Base-by-base conservation (phyloP, 495 filamentous ascomycete genomes). In the Aspergillus nidulans region DNA sequence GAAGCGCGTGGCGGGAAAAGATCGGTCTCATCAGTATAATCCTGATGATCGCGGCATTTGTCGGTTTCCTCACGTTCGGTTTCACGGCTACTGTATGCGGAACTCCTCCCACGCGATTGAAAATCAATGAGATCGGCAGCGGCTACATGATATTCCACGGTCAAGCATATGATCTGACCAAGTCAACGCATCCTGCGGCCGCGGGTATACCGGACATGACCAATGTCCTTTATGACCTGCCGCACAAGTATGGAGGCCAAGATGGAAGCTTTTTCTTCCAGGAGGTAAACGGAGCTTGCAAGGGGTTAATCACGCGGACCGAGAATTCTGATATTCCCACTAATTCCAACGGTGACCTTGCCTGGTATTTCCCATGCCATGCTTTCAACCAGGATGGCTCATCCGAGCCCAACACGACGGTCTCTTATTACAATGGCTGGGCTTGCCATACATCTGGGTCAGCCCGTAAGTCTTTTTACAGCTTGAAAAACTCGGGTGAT, bases 241-340 rank as follows among this genome's bases (percentile, higher is more conserved):
- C 85, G 0, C 75, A 82, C 52, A 87, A 87, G 64, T 84, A 92
- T 68, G 90, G 86, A 42, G 95, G 92, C 0, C 77, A 87, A 63
- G 95, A 99, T 69, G 91, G 88, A 43, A 97, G 91, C 64, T 99
- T 99, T 69, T 74, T 97, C 62, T 99, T 99, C 73, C 95, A 99
- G 68, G 94, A 97, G 62, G 95, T 99, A 66, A 99, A 99, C 62
- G 95, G 94, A 16, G 89, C 88, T 49, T 99, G 95, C 80, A 99
- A 97, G 71, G 90, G 81, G 2, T 69, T 97, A 6, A 95, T 99
- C 63, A 95, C 81, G 2, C 71, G 77, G 0, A 81, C 84, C 3
- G 71, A 78, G 2, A 78, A 73, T 19, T 92, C 92, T 3, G 85
- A 87, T 61, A 84, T 99, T 10, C 91, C 91, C 1, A 88, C 85